phyloP scores from a whole-genome alignment of 2,329 filamentous ascomycete species.

The Falciphora oryzae region DNA sequence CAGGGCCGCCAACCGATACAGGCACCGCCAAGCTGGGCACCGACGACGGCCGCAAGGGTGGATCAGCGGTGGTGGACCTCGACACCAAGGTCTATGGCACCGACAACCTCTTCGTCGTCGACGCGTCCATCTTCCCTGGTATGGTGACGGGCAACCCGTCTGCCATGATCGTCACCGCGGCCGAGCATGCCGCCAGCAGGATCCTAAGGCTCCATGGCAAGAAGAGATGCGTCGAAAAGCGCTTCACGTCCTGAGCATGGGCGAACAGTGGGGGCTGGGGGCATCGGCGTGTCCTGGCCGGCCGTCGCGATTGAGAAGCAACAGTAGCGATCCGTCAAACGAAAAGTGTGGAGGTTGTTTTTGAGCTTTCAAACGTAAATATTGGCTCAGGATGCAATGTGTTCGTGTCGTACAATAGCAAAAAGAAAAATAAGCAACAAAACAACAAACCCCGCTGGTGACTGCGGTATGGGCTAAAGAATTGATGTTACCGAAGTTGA shows the following conservation, averaged over 20 bases:
- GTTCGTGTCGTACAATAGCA: not conserved
- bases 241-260: not conserved
- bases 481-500: too few relatives aligned
- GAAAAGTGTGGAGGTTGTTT: not conserved
- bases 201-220: conserved; percentile 10
- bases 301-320: not conserved
- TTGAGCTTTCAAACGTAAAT: not conserved
- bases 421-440: not conserved
- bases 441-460: not conserved
- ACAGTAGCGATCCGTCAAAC: too few relatives aligned
- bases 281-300: not conserved
- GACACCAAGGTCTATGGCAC: conserved; percentile 54
- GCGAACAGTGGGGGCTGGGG: too few relatives aligned
- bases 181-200: conserved; percentile 30
- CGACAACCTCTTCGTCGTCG: conserved; percentile 56
- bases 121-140: conserved; percentile 58
- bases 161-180: conserved; percentile 33
- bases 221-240: not conserved
- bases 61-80: conserved; percentile 48
- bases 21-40: conserved; percentile 51
- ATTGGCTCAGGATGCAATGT: not conserved
- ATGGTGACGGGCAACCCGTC: conserved; percentile 57
- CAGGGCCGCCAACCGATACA: conserved; percentile 5
- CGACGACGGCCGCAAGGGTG: conserved; percentile 42
- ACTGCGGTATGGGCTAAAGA: not conserved